Evolutionary conservation across 371 early-diverging fungal genomes (phyloP).

Genomic region (Parasitella parasitica): DNA sequence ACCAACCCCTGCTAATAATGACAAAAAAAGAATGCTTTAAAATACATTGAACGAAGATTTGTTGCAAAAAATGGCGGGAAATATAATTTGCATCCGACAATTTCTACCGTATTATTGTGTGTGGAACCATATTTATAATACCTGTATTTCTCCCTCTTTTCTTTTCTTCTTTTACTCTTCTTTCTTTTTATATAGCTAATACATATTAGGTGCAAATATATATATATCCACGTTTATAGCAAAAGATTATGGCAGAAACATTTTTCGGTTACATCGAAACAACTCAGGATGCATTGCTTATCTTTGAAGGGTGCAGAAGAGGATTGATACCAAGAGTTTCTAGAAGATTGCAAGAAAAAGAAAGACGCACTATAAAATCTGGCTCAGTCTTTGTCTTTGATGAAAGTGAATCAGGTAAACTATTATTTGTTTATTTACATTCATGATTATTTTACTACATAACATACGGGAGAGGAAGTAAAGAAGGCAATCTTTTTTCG

Average conservation of each 20-base stretch:
- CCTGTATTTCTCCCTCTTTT: conserved; percentile 5
- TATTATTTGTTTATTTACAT: background rate
- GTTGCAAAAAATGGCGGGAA: too few species aligned
- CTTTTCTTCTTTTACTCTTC: conserved; percentile 9
- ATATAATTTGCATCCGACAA: too few species aligned
- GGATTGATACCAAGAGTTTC: conserved; percentile 63
- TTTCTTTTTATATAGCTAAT: background rate
- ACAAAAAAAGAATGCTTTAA: too few species aligned
- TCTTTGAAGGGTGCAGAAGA: conserved; percentile 76
- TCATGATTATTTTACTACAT: background rate
- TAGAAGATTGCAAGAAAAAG: conserved; percentile 69
- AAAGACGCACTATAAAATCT: conserved; percentile 65
- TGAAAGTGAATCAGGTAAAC: conserved; percentile 72
- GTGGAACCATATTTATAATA: too few species aligned
- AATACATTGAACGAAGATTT: too few species aligned
- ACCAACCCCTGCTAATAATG: too few species aligned
- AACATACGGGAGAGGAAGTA: background rate
- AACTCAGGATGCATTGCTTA: conserved; percentile 69
- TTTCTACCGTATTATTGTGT: too few species aligned
- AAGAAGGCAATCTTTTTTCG: background rate
- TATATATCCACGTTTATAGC: background rate
- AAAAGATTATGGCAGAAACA: conserved; percentile 47
- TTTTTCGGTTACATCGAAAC: conserved; percentile 73
- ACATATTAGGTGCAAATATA: background rate
- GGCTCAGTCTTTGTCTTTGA: conserved; percentile 79